phyloP scores from a whole-genome alignment of 2,329 filamentous ascomycete species.

The Chalaropsis thielavioides region DNA sequence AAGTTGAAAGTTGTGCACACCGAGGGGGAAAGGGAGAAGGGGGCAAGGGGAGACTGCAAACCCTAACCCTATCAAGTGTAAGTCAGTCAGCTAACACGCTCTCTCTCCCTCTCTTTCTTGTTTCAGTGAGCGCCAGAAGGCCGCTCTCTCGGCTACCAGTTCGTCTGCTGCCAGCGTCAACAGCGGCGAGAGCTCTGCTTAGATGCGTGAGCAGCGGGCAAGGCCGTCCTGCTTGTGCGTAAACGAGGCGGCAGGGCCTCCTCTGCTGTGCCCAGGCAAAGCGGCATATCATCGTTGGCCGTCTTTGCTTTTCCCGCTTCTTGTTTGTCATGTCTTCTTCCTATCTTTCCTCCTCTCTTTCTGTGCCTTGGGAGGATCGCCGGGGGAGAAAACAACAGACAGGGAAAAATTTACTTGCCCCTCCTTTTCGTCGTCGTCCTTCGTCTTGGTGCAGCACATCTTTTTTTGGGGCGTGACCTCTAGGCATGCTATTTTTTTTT shows the following conservation, averaged over 20 bases:
- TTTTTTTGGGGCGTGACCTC: neutral
- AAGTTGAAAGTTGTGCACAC: no score
- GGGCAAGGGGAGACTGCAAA: neutral
- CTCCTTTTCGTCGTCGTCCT: neutral
- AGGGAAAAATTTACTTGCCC: conserved; percentile 7
- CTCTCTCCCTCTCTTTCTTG: no score
- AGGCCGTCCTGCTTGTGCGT: no score
- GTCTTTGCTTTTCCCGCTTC: no score
- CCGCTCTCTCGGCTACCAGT: conserved; percentile 26
- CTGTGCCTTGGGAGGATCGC: neutral
- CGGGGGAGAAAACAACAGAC: neutral
- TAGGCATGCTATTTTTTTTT: neutral
- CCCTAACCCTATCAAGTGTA: neutral
- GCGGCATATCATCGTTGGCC: no score
- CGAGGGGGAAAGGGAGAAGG: no score
- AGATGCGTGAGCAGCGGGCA: neutral
- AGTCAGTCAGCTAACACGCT: neutral
- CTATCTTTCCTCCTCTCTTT: conserved; percentile 17
- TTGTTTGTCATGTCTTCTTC: neutral
- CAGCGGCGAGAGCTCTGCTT: conserved; percentile 1
- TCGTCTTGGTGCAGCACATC: neutral
- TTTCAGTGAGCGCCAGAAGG: conserved; percentile 29
- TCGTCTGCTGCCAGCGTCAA: conserved; percentile 23
- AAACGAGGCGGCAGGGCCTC: neutral
- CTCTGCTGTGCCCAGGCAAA: neutral